Percentiles rank a stretch among this genome's conserved stretches.
Evolutionary conservation across 2,329 filamentous ascomycete genomes (phyloP).

Genomic region (Pyricularia sp.): DNA sequence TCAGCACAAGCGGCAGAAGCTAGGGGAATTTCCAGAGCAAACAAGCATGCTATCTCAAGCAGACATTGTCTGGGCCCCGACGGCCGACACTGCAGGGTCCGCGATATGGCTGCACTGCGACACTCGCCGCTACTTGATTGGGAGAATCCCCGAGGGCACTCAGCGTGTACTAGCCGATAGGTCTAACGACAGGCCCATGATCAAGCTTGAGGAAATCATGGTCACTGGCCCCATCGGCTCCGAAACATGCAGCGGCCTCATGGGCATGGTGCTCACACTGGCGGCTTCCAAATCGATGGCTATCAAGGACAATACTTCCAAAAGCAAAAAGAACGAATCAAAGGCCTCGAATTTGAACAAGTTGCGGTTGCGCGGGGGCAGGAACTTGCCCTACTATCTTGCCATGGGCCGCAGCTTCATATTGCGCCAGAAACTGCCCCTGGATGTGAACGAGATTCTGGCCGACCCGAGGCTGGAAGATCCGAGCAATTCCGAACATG

Average conservation of each 20-base stretch:
- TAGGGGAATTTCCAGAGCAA: neutral
- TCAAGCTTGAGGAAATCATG: conserved; percentile 65
- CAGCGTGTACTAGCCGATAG: conserved; percentile 65
- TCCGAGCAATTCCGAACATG: conserved; percentile 24
- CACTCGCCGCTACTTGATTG: conserved; percentile 72
- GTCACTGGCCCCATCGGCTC: conserved; percentile 67
- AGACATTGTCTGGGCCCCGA: conserved; percentile 69
- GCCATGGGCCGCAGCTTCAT: conserved; percentile 78
- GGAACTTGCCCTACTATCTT: conserved; percentile 67
- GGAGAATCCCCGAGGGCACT: conserved; percentile 68
- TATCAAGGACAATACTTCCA: neutral
- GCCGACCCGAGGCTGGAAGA: conserved; percentile 23
- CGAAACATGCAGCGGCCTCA: conserved; percentile 64
- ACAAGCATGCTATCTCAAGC: conserved; percentile 56
- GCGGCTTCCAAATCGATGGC: conserved; percentile 44
- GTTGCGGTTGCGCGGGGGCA: conserved; percentile 62
- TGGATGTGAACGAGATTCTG: conserved; percentile 57
- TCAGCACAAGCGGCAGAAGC: neutral
- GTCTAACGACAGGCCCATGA: conserved; percentile 39
- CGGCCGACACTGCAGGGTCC: conserved; percentile 76
- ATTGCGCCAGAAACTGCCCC: conserved; percentile 67
- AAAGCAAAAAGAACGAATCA: conserved; percentile 6
- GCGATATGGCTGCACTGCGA: conserved; percentile 68
- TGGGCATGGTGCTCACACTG: conserved; percentile 75
- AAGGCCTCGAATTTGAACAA: neutral